Conservation (phyloP, 148 eudicot genomes). For the Amaranthus hypochondriacus region DNA sequence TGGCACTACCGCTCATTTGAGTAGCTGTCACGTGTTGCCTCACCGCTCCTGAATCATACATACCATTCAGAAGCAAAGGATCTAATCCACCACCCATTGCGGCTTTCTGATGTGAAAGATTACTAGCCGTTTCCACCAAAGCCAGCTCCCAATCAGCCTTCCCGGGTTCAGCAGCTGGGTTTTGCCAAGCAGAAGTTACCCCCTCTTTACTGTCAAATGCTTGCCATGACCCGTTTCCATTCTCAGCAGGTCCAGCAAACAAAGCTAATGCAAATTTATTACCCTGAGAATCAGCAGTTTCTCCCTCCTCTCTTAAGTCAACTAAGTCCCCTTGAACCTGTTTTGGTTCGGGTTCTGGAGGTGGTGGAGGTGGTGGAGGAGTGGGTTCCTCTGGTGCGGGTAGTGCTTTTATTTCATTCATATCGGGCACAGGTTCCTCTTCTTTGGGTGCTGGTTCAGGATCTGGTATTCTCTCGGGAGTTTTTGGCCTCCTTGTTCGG, state of each 20-base stretch:
- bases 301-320: conserved; percentile 57
- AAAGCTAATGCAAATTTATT: conserved; percentile 67
- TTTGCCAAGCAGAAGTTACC: conserved; percentile 86
- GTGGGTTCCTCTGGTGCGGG: conserved; percentile 64
- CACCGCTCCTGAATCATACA: conserved; percentile 71
- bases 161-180: conserved; percentile 65
- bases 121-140: conserved; percentile 66
- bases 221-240: conserved; percentile 60
- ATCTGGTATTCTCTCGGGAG: conserved; percentile 65
- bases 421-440: conserved; percentile 62
- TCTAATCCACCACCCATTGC: conserved; percentile 64
- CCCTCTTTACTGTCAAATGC: conserved; percentile 46
- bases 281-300: conserved; percentile 64
- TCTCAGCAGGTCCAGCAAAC: conserved; percentile 58
- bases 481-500: conserved; percentile 58
- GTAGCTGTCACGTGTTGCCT: conserved; percentile 54
- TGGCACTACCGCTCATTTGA: conserved; percentile 65
- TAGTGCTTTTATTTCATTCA: conserved; percentile 77
- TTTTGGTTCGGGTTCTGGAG: conserved; percentile 48
- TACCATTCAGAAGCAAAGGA: conserved; percentile 58
- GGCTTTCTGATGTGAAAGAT: conserved; percentile 56
- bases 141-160: conserved; percentile 92
- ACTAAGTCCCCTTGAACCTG: conserved; percentile 49
- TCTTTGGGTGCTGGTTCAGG: conserved; percentile 39
- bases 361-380: conserved; percentile 46